Evolutionary conservation across 179 eudicot genomes (phyloP), one percentile per base, ranked within the genome.

Genomic region (Heliamphora ciliata): DNA sequence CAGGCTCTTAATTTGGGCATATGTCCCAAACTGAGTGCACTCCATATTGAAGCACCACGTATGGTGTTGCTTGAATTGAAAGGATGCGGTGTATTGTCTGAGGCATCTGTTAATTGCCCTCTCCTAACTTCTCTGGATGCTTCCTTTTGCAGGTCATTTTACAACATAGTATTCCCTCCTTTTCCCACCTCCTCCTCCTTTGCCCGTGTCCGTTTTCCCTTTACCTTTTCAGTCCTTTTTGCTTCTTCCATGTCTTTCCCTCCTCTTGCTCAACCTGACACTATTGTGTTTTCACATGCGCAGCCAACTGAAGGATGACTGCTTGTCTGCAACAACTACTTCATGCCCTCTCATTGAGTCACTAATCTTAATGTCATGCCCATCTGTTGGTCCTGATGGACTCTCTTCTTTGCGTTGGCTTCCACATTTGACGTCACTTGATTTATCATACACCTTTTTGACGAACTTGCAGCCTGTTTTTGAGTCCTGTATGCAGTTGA

Each of bases 71-170:
- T 96, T 71, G 99, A 96, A 87, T 76, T 96, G 90, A 96, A 96
- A 84, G 99, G 99, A 47, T 96, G 99, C 86, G 99, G 99, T 80
- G 99, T 93, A 47, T 77, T 96, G 80, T 96, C 98, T 11, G 94
- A 96, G 81, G 99, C 95, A 76, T 87, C 88, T 6, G 92, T 96
- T 68, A 79, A 89, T 79, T 96, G 99, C 86, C 98, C 99, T 21
- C 87, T 89, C 77, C 86, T 96, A 72, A 91, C 93, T 46, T 92
- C 96, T 83, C 82, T 96, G 86, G 99, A 96, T 88, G 97, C 99
- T 82, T 96, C 99, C 58, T 96, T 94, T 83, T 96, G 99, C 96
- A 91, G 98, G 98, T 95, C 61, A 66, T 68, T 66, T 18, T 76
- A 14, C 9, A 0, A n/a, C 6, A 44, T 77, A 60, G 11, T n/a